These are phyloP conservation scores for Ophiostoma sp. DNA, from an alignment of 2,329 filamentous ascomycete species.

Conservation along the genomic window DNA sequence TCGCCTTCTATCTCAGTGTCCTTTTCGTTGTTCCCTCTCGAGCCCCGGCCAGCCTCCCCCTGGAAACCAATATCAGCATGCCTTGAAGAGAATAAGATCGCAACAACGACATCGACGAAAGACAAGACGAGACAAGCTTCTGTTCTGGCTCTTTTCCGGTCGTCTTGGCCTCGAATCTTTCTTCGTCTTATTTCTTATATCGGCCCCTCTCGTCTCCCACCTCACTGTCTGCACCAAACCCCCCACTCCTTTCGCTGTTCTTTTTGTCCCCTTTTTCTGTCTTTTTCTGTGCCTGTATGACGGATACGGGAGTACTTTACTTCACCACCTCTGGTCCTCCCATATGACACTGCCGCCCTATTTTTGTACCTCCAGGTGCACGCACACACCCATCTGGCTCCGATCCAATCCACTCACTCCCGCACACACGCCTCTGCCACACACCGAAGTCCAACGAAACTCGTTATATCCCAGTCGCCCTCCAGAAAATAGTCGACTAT, in stretches of 20 bases:
- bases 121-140: neutral
- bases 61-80: slow-evolving; percentile 2
- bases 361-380: slow-evolving; percentile 2
- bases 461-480: slow-evolving; percentile 22
- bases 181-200: neutral
- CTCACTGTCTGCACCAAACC: neutral
- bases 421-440: slow-evolving; percentile 8
- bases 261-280: neutral
- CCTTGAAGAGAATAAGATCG: neutral
- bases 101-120: neutral
- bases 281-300: neutral
- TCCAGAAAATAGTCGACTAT: slow-evolving; percentile 4
- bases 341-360: slow-evolving; percentile 13
- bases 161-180: neutral
- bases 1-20: neutral
- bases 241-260: neutral
- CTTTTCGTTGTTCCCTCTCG: neutral
- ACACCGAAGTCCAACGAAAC: slow-evolving; percentile 23
- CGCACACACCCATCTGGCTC: slow-evolving; percentile 4
- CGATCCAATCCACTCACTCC: neutral
- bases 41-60: neutral
- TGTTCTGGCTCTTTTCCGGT: neutral
- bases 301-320: neutral
- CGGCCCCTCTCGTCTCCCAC: slow-evolving; percentile 8
- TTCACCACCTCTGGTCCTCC: slow-evolving; percentile 1